Percentiles rank a stretch among this genome's conserved stretches.
Evolutionary conservation across 1,284 basidiomycete species (phyloP).

Genomic region (Microbotryum scabiosae): DNA sequence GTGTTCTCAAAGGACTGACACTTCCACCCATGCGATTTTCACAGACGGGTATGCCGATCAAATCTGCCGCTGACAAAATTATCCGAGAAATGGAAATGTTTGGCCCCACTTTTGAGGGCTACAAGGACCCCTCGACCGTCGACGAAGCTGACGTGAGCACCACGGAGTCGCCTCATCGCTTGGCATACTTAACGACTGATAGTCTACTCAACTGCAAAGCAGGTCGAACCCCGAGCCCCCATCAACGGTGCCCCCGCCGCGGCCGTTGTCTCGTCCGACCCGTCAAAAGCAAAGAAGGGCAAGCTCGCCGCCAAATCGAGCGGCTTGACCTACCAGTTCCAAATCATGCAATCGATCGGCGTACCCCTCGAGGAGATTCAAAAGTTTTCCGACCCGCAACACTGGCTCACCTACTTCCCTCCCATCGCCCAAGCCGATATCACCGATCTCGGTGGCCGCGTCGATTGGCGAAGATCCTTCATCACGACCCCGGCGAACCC

Average conservation of each 20-base stretch:
- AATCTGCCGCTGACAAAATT: conserved; percentile 89
- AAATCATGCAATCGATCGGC: conserved; percentile 90
- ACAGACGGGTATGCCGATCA: conserved; percentile 28
- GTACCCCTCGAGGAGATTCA: conserved; percentile 85
- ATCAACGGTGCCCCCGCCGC: conserved; percentile 36
- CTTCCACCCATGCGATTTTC: not conserved
- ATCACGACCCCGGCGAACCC: conserved; percentile 92
- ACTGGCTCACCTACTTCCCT: conserved; percentile 94
- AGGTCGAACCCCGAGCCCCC: not conserved
- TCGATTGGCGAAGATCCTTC: conserved; percentile 96
- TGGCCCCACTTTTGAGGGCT: conserved; percentile 69
- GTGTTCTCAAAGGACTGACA: not conserved
- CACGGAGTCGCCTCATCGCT: too few relatives aligned
- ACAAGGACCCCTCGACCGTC: conserved; percentile 9
- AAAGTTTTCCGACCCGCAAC: conserved; percentile 83
- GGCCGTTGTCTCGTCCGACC: conserved; percentile 46
- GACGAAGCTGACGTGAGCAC: conserved; percentile 3
- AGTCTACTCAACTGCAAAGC: conserved; percentile 4
- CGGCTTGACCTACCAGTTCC: conserved; percentile 94
- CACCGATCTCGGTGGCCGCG: conserved; percentile 76
- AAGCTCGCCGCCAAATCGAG: conserved; percentile 90
- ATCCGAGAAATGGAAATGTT: conserved; percentile 96
- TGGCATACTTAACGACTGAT: conserved; percentile 2
- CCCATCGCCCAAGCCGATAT: conserved; percentile 88
- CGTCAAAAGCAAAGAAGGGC: conserved; percentile 83